Base-by-base conservation (phyloP, 345 rosid genomes). In the Carallia brachiata region DNA sequence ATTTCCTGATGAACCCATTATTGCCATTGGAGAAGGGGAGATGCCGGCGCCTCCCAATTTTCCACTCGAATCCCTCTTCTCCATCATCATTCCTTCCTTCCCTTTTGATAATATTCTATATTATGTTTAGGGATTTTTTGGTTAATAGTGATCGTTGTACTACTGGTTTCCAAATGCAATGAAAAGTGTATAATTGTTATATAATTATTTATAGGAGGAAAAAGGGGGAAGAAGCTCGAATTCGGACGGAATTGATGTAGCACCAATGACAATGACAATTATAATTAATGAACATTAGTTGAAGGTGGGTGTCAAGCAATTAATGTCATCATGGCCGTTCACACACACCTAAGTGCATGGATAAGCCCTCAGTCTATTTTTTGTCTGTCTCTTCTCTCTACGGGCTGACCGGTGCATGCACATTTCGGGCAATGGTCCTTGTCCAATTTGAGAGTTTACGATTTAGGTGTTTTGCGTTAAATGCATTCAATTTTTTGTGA, bases 21-120 rank as follows among this genome's bases (percentile, higher is more conserved):
- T 6, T 7, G 68, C 65, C 68, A 62, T 30, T 0, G 83, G 83
- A 10, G 76, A 66, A 27, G 81, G 81, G 16, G 74, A 53, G 36
- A 39, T 44, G 4, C 58, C 73, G 32, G n/a, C 61, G 1, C 23
- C 71, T 12, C 4, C 47, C 58, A 31, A 4, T 12, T 52, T 52
- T 61, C 30, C 57, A 27, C 50, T 73, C 76, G 15, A 7, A 55
- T 72, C 78, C 62, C 44, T 73, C 36, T 71, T 64, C 74, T 70
- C 80, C 71, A 66, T 70, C 36, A 0, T 48, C 27, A 31, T 39
- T 52, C 27, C 18, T 9, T 48, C 30, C 54, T 23, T 16, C 61
- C 31, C 39, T 44, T 44, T 44, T 44, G 48, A 44, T 3, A 44
- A 3, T 44, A 44, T 10, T 44, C 12, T 44, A 23, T 23, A 23